Conservation (phyloP, 2,329 filamentous ascomycete genomes). For the Sclerotinia borealis region DNA sequence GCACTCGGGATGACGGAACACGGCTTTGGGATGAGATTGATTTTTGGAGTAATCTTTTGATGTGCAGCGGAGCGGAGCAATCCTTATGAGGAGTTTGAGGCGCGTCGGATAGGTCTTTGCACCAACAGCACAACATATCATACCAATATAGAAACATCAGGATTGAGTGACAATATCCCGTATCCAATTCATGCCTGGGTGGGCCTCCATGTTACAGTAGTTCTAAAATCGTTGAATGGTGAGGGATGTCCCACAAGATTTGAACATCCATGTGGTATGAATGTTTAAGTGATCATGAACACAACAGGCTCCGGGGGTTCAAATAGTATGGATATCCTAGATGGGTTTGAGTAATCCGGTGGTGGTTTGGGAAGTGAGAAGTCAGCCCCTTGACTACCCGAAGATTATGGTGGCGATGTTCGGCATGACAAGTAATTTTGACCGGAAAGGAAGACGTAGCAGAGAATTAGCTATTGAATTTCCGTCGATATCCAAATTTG, state of each 20-base stretch:
- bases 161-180: background rate
- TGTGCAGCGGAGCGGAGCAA: background rate
- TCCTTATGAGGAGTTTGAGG: slow-evolving; percentile 2
- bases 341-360: no score
- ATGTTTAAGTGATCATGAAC: background rate
- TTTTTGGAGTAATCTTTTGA: background rate
- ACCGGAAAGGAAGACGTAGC: background rate
- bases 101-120: background rate
- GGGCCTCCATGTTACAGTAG: background rate
- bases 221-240: background rate
- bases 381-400: no score
- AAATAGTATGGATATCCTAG: background rate
- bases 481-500: background rate
- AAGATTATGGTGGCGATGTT: no score
- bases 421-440: background rate
- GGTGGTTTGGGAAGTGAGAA: no score
- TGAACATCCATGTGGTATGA: background rate
- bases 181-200: background rate
- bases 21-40: background rate
- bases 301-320: no score
- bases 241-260: background rate
- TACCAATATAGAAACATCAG: background rate
- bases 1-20: background rate
- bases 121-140: background rate
- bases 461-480: background rate